A percentile compares a stretch with the other conserved stretches of the same genome.
These are phyloP conservation scores for Mychonastes homosphaera DNA, from an alignment of 139 green algal species.

Conservation along the genomic window DNA sequence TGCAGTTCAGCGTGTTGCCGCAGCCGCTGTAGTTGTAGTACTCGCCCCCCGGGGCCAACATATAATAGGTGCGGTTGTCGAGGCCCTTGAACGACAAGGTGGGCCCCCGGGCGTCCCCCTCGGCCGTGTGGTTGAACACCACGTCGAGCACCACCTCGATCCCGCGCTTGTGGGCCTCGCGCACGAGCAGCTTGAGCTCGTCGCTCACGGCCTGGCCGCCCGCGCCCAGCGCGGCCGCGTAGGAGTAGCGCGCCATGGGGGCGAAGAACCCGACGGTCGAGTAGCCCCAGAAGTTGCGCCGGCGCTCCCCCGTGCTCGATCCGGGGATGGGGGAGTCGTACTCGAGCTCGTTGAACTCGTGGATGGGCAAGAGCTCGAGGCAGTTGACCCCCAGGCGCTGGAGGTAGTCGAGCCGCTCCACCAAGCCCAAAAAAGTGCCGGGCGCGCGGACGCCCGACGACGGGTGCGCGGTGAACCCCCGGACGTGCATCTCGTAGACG, in stretches of 20 bases:
- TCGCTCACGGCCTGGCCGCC: constrained; percentile 35
- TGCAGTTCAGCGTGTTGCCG: constrained; percentile 99
- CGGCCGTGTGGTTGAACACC: constrained; percentile 98
- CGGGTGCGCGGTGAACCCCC: constrained; percentile 81
- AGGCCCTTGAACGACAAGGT: constrained; percentile 89
- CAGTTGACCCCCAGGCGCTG: constrained; percentile 79
- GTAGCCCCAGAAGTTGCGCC: constrained; percentile 98
- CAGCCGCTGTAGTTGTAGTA: constrained; percentile 50
- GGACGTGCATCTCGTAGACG: constrained; percentile 96
- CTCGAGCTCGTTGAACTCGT: constrained; percentile 98
- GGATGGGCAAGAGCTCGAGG: constrained; percentile 87
- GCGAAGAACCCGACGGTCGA: constrained; percentile 91
- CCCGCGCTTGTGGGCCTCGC: constrained; percentile 75
- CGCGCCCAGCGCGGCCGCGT: constrained; percentile 22
- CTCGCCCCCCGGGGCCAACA: constrained; percentile 70
- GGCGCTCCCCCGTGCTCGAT: constrained; percentile 27
- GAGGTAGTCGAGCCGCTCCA: constrained; percentile 88
- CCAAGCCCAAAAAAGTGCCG: constrained; percentile 80
- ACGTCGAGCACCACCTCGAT: constrained; percentile 98
- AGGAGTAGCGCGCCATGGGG: constrained; percentile 79
- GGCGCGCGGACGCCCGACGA: constrained; percentile 36
- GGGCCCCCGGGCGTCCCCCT: constrained; percentile 86
- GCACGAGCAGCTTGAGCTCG: constrained; percentile 95
- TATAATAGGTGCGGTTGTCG: constrained; percentile 97
- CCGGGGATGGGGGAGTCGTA: constrained; percentile 70